Evolutionary conservation across 768 basidiomycete genomes (phyloP).

Genomic region (Boletus sp.): DNA sequence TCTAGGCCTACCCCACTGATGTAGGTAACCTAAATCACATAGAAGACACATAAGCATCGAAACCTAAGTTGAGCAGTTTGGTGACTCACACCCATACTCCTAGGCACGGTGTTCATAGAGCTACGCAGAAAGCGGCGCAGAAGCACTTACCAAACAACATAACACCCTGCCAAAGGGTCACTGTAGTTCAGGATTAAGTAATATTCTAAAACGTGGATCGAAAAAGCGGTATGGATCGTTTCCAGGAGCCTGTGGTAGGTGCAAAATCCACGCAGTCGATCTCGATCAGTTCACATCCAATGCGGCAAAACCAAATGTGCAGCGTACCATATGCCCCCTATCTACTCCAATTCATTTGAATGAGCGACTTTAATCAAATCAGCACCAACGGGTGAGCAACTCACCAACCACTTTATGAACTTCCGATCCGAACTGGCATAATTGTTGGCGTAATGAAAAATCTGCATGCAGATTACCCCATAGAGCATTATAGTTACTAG

Average conservation of each 20-base stretch:
- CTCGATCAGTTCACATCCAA: neutral
- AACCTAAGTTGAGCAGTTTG: neutral
- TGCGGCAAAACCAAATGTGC: too few relatives aligned
- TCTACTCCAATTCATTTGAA: constrained; percentile 5
- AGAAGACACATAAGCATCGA: neutral
- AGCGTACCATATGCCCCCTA: constrained; percentile 12
- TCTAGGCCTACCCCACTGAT: constrained; percentile 6
- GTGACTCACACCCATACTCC: constrained; percentile 11
- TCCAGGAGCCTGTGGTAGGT: constrained; percentile 11
- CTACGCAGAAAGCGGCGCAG: neutral
- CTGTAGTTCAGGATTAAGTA: constrained; percentile 17
- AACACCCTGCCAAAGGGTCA: neutral
- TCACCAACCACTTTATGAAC: constrained; percentile 13
- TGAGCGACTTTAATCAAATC: neutral
- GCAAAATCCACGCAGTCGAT: too few relatives aligned
- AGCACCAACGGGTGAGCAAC: neutral
- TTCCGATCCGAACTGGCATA: constrained; percentile 7
- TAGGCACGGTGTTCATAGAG: neutral
- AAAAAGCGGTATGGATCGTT: constrained; percentile 12
- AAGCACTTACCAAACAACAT: constrained; percentile 12
- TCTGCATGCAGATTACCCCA: constrained; percentile 18
- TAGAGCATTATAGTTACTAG: constrained; percentile 10
- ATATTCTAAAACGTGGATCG: constrained; percentile 12
- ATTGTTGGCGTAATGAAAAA: constrained; percentile 9
- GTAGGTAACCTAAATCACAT: constrained; percentile 5